Evolutionary conservation across 139 green algal species (phyloP).

Genomic region (Trebouxia sp.): DNA sequence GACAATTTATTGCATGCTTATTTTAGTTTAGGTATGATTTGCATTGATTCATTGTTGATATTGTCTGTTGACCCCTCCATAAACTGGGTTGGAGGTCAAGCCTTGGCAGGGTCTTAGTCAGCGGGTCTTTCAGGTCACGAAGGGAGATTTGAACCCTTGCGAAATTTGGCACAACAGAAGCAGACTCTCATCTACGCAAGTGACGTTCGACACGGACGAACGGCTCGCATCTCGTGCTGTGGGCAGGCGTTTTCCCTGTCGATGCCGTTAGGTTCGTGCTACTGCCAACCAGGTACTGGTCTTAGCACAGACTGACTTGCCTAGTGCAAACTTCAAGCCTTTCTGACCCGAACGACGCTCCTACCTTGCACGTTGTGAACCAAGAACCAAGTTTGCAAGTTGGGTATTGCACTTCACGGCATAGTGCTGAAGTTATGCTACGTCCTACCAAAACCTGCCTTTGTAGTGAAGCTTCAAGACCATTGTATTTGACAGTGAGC

Average conservation of each 20-base stretch:
- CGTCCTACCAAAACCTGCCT: too few species aligned
- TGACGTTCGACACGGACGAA: constrained; percentile 8
- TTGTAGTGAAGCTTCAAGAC: too few species aligned
- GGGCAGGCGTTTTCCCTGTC: constrained; percentile 8
- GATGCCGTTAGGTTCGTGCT: constrained; percentile 5
- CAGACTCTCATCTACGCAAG: too few species aligned
- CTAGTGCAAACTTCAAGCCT: neutral
- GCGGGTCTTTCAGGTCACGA: neutral
- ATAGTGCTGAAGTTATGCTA: too few species aligned
- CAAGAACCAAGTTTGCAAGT: constrained; percentile 13
- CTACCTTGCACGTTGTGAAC: constrained; percentile 18
- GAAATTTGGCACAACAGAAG: constrained; percentile 20
- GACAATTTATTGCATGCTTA: too few species aligned
- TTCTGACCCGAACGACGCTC: constrained; percentile 16
- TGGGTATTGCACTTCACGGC: too few species aligned
- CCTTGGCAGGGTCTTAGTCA: too few species aligned
- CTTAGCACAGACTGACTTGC: constrained; percentile 16
- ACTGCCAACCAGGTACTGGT: constrained; percentile 1
- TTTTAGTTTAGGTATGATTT: too few species aligned
- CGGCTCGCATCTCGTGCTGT: constrained; percentile 9
- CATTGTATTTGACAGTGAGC: too few species aligned
- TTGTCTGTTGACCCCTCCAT: too few species aligned
- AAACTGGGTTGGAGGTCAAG: constrained; percentile 10
- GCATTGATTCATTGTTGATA: too few species aligned
- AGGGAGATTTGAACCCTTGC: neutral